Conservation (phyloP, 805 yeast genomes). For the Yarrowia sp. region DNA sequence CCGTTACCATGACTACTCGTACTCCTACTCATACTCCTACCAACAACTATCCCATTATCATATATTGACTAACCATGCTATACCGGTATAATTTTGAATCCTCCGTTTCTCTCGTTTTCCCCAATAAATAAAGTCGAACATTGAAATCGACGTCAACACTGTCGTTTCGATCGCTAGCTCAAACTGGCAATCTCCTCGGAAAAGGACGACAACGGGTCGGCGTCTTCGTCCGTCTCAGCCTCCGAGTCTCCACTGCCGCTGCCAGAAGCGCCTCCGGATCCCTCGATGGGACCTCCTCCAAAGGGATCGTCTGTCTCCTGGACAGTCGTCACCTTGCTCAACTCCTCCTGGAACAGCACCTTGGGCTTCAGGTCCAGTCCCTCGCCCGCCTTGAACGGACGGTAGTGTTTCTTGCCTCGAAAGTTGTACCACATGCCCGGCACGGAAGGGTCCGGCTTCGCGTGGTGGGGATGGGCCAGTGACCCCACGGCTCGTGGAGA, state of each 20-base stretch:
- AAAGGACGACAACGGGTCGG: conserved; percentile 14
- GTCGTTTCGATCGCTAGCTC: no score
- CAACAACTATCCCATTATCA: background rate
- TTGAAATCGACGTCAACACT: no score
- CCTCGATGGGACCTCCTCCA: conserved; percentile 1
- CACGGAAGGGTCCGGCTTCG: conserved; percentile 2
- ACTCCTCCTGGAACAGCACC: conserved; percentile 9
- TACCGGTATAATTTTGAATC: background rate
- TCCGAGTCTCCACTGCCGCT: conserved; percentile 2
- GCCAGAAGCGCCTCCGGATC: background rate
- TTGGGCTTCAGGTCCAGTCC: conserved; percentile 8
- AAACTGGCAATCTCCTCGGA: conserved; percentile 10
- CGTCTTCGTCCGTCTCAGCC: conserved; percentile 22
- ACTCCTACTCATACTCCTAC: background rate
- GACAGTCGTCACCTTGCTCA: background rate
- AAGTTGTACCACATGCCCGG: conserved; percentile 21
- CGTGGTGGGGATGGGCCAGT: background rate
- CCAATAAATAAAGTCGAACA: background rate
- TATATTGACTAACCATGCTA: background rate
- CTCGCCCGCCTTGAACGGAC: conserved; percentile 22
- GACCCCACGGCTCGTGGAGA: background rate
- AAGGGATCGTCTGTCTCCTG: background rate
- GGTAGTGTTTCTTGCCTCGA: conserved; percentile 20
- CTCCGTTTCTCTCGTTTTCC: no score
- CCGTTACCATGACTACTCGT: no score